Evolutionary conservation across 1,284 basidiomycete genomes (phyloP).

Genomic region (Gymnopus androsaceus): DNA sequence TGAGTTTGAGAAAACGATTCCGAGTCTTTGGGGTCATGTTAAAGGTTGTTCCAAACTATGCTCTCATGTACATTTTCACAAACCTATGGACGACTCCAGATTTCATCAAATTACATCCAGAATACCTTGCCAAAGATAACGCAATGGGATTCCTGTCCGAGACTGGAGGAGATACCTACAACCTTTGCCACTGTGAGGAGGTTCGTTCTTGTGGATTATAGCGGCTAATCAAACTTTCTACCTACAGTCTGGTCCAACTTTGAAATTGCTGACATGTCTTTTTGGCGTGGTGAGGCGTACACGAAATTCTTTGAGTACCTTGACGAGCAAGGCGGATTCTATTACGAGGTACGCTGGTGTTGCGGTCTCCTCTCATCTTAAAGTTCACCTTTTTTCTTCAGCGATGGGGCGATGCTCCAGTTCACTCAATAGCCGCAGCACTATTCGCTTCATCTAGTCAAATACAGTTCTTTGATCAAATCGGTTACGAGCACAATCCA

Average conservation of each 20-base stretch:
- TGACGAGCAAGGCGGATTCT: constrained; percentile 82
- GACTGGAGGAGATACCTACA: constrained; percentile 71
- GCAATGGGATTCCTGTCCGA: constrained; percentile 75
- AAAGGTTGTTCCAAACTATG: constrained; percentile 54
- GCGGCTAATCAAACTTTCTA: background rate
- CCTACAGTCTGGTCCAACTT: constrained; percentile 78
- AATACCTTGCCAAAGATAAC: constrained; percentile 71
- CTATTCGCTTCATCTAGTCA: constrained; percentile 65
- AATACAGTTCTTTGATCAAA: constrained; percentile 72
- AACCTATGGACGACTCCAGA: constrained; percentile 41
- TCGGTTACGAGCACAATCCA: constrained; percentile 59
- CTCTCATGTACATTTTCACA: background rate
- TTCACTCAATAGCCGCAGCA: constrained; percentile 77
- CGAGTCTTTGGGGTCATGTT: constrained; percentile 72
- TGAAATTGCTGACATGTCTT: constrained; percentile 82
- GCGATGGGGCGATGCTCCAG: constrained; percentile 84
- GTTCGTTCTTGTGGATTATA: constrained; percentile 3
- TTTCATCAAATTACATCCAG: constrained; percentile 68
- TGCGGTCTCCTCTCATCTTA: background rate
- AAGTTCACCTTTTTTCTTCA: constrained; percentile 24
- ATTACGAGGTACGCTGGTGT: constrained; percentile 64
- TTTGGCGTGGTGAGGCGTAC: constrained; percentile 81
- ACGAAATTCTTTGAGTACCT: constrained; percentile 76
- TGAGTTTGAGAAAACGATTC: constrained; percentile 80
- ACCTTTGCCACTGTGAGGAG: constrained; percentile 77